A percentile compares a stretch with the other conserved stretches of the same genome.
phyloP scores from a whole-genome alignment of 164 flowering plant species.

The Piper longum region DNA sequence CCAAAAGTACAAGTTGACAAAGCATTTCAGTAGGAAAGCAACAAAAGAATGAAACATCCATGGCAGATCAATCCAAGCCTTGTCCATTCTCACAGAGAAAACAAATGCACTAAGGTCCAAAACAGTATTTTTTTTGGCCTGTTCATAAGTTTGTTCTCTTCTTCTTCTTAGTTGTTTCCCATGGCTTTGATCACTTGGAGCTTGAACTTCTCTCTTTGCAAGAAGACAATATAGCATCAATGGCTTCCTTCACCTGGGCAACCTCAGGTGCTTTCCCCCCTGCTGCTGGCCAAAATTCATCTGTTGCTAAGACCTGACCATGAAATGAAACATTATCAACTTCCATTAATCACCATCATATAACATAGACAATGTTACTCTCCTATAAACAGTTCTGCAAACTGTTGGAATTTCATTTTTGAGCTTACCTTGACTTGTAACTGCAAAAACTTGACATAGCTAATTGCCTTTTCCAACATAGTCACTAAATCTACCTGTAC shows the following conservation, averaged over 20 bases:
- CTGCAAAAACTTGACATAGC: conserved; percentile 94
- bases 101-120: conserved; percentile 7
- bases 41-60: not conserved
- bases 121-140: conserved; percentile 5
- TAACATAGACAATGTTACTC: too few relatives aligned
- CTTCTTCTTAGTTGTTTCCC: not conserved
- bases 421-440: conserved; percentile 76
- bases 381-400: too few relatives aligned
- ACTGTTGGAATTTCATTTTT: too few relatives aligned
- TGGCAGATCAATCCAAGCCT: not conserved
- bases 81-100: not conserved
- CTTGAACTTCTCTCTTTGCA: conserved; percentile 37
- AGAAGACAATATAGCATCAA: conserved; percentile 79
- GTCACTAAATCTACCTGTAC: conserved; percentile 85
- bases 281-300: conserved; percentile 92
- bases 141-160: not conserved
- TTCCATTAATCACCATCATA: too few relatives aligned
- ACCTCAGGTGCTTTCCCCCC: conserved; percentile 93
- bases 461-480: conserved; percentile 88
- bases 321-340: not conserved
- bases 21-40: not conserved
- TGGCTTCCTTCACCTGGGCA: conserved; percentile 85
- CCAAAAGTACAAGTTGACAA: not conserved
- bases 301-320: conserved; percentile 76
- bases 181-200: conserved; percentile 19